Evolutionary conservation across 805 yeast species (phyloP).

Genomic region (Priceomyces fermenticarens): DNA sequence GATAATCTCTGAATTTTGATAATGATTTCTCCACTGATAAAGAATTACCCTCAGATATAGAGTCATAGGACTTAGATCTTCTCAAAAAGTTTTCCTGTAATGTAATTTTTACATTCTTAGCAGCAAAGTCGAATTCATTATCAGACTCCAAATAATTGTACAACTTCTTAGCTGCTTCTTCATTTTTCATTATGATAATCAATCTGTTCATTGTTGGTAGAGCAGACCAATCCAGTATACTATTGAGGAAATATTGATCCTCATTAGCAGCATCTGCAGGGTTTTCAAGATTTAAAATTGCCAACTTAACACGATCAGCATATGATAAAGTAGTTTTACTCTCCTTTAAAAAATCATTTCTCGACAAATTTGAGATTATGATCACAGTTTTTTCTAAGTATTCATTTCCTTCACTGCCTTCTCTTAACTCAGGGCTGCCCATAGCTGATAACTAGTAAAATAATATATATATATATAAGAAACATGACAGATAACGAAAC

Average conservation of each 20-base stretch:
- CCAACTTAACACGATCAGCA: slow-evolving; percentile 33
- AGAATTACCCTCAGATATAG: slow-evolving; percentile 12
- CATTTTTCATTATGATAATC: slow-evolving; percentile 35
- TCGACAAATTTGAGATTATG: slow-evolving; percentile 32
- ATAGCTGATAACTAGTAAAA: neutral
- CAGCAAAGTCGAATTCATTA: slow-evolving; percentile 5
- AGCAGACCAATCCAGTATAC: slow-evolving; percentile 35
- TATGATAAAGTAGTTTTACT: slow-evolving; percentile 19
- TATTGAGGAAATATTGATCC: slow-evolving; percentile 21
- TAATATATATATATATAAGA: neutral
- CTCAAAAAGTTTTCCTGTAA: slow-evolving; percentile 38
- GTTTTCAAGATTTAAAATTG: slow-evolving; percentile 22
- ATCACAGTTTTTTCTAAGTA: slow-evolving; percentile 24
- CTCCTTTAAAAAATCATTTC: slow-evolving; percentile 24
- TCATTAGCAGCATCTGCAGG: slow-evolving; percentile 10
- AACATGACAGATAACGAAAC: neutral
- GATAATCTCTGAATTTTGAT: slow-evolving; percentile 21
- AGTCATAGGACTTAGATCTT: slow-evolving; percentile 30
- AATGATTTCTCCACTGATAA: slow-evolving; percentile 19
- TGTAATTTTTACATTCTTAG: slow-evolving; percentile 20
- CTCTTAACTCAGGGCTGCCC: neutral
- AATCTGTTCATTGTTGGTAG: slow-evolving; percentile 36
- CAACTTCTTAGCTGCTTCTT: slow-evolving; percentile 22
- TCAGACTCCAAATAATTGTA: slow-evolving; percentile 17
- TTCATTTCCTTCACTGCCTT: neutral